Conservation (phyloP, 495 filamentous ascomycete species). For the Amniculicola lignicola region DNA sequence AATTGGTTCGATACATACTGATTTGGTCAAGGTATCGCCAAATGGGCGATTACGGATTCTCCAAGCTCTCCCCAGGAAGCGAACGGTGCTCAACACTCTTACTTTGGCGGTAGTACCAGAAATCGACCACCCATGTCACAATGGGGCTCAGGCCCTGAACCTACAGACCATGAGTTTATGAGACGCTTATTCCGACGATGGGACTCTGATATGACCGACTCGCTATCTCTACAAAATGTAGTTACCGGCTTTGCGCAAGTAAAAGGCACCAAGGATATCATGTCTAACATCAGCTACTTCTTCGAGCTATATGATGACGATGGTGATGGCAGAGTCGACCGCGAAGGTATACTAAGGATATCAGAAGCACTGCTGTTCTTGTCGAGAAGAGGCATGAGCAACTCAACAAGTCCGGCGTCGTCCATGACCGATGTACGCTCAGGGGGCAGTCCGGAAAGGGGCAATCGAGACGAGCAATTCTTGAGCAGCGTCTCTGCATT, state of each 20-base stretch:
- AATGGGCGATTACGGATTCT: constrained; percentile 86
- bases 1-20: not conserved
- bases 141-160: constrained; percentile 74
- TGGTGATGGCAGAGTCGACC: constrained; percentile 87
- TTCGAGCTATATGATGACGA: constrained; percentile 96
- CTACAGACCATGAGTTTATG: constrained; percentile 95
- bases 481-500: constrained; percentile 90
- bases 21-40: constrained; percentile 55
- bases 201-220: constrained; percentile 72
- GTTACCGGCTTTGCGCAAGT: constrained; percentile 85
- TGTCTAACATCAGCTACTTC: constrained; percentile 95
- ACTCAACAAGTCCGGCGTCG: constrained; percentile 53
- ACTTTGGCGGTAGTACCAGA: constrained; percentile 54
- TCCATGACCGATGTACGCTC: constrained; percentile 26
- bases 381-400: constrained; percentile 79
- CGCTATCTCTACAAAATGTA: constrained; percentile 81
- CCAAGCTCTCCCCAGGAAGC: constrained; percentile 57
- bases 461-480: constrained; percentile 71
- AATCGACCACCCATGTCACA: constrained; percentile 57
- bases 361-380: constrained; percentile 93
- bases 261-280: constrained; percentile 90
- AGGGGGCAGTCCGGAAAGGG: constrained; percentile 27
- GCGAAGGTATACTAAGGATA: constrained; percentile 91
- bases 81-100: constrained; percentile 51
- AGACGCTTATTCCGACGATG: constrained; percentile 81